Evolutionary conservation across 148 eudicot genomes (phyloP), one percentile per base, ranked within the genome.

Genomic region (Oxyria digyna): DNA sequence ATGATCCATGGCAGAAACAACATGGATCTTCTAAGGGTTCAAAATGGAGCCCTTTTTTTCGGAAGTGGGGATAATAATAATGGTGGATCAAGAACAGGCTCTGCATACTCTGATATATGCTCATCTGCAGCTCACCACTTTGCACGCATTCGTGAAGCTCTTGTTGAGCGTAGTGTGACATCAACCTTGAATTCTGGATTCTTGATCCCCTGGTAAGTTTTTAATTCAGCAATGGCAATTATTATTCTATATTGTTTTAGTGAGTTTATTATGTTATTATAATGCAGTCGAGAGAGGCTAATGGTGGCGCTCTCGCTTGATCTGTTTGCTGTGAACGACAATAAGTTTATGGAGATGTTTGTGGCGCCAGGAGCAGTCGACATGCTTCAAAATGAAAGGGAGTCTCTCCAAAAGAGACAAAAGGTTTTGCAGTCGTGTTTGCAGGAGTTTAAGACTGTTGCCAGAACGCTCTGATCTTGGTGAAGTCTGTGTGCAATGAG

Each of bases 271-370:
- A 33, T 77, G 62, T 27, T 57, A 24, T 41, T 72, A 26, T 45
- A 37, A 11, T 67, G 75, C 85, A 90, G 97, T 67, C 93, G 87
- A 70, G 97, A 94, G 57, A 79, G 85, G 77, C 87, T 94, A 41
- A 75, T 87, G 85, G 88, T 91, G 62, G 85, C 93, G 54, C 83
- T 91, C 26, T 92, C 93, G 73, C 69, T 95, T 72, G 96, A 91
- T 68, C 62, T 95, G 77, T 95, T 91, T 78, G 99, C 96, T 7
- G 93, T 91, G 42, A 88, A 76, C 55, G 97, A 95, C 41, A 96
- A 85, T 69, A 95, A 85, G 71, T 95, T 95, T 77, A 91, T 91
- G 97, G 99, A 91, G 74, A 88, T 91, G 99, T 95, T 95, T 77
- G 93, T 95, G 48, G 97, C 89, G 41, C 97, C 99, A 49, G 99